Evolutionary conservation across 306 rosid species (phyloP).

Genomic region (Acacia acuminata): DNA sequence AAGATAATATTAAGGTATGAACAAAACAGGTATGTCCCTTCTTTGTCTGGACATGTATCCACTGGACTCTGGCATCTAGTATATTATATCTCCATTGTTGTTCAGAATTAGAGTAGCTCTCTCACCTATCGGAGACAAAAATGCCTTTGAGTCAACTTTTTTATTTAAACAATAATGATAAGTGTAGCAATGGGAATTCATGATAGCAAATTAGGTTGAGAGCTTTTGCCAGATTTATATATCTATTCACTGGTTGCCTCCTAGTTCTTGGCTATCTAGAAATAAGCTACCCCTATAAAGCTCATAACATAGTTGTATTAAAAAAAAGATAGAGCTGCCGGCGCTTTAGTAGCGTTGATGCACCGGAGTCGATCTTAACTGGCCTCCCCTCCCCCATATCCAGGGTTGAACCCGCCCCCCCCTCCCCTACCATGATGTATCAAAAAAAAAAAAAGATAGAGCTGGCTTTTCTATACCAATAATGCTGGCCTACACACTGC

Average conservation of each 20-base stretch:
- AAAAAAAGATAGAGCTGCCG: too few species aligned
- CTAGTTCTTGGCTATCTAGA: not conserved
- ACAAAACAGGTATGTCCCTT: slow-evolving; percentile 27
- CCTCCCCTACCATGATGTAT: too few species aligned
- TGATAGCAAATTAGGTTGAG: not conserved
- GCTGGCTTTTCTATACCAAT: too few species aligned
- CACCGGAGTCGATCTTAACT: too few species aligned
- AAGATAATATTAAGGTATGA: not conserved
- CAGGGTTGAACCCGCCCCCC: too few species aligned
- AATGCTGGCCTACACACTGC: too few species aligned
- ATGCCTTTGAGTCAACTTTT: not conserved
- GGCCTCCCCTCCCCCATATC: too few species aligned
- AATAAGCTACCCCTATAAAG: not conserved
- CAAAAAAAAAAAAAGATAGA: too few species aligned
- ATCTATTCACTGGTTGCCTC: not conserved
- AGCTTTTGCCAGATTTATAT: not conserved
- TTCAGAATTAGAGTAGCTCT: not conserved
- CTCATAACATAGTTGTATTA: not conserved
- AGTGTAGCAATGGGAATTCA: not conserved
- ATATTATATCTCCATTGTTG: slow-evolving; percentile 6
- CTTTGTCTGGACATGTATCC: slow-evolving; percentile 11
- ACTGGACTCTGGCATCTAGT: slow-evolving; percentile 12
- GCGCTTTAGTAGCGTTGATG: too few species aligned
- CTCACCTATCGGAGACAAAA: not conserved
- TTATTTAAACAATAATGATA: not conserved